These are phyloP conservation scores for Backusella tarrabulga DNA, from an alignment of 192 early-diverging fungal species.

Conservation along the genomic window DNA sequence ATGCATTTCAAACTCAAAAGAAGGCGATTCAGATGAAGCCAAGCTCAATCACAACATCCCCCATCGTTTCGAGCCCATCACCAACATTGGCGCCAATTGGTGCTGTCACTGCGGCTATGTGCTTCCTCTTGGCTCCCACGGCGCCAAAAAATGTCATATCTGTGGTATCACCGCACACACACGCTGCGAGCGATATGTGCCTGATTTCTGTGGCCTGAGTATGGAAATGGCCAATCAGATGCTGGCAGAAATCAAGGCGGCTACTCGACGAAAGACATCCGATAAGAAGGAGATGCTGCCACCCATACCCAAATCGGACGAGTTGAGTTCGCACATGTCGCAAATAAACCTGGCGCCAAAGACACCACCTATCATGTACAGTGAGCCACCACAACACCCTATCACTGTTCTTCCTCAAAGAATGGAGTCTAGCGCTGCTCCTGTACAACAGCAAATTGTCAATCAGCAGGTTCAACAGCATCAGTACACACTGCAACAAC, in stretches of 20 bases:
- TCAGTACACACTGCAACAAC: background rate
- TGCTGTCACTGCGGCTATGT: conserved; percentile 98
- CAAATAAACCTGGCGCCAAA: background rate
- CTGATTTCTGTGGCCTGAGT: conserved; percentile 90
- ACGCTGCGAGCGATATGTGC: conserved; percentile 80
- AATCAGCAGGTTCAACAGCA: background rate
- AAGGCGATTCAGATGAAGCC: conserved; percentile 62
- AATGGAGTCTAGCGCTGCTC: too few relatives aligned
- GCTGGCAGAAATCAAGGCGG: conserved; percentile 75
- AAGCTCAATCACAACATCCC: conserved; percentile 90
- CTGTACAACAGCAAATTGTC: background rate
- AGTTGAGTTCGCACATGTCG: background rate
- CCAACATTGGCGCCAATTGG: conserved; percentile 87
- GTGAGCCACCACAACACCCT: background rate
- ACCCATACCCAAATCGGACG: too few relatives aligned
- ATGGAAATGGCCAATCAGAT: conserved; percentile 86
- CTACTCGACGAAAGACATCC: conserved; percentile 20
- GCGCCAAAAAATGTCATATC: conserved; percentile 52
- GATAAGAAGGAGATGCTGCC: too few relatives aligned
- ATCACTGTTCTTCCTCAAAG: background rate
- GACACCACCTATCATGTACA: background rate
- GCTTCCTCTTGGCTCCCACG: conserved; percentile 79
- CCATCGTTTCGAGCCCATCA: conserved; percentile 86
- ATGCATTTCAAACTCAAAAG: conserved; percentile 76
- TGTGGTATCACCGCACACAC: conserved; percentile 81